Percentiles rank a stretch among this genome's conserved stretches.
Conservation (phyloP, 2,329 filamentous ascomycete genomes). For the Scedosporium minutisporum region DNA sequence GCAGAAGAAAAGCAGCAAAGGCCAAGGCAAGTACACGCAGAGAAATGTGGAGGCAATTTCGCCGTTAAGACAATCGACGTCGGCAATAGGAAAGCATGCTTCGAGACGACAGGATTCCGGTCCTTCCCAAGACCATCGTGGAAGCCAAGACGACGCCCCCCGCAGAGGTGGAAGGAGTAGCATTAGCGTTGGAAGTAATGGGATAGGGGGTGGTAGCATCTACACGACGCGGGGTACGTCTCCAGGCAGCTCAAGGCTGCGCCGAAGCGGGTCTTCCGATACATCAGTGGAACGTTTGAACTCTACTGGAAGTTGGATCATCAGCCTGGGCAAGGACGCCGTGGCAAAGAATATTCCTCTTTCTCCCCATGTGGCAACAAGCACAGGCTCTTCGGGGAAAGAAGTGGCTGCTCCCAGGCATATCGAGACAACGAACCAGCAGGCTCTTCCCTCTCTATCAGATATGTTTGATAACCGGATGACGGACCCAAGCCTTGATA, state of each 20-base stretch:
- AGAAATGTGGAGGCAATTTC: no score
- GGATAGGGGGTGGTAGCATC: no score
- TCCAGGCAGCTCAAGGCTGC: neutral
- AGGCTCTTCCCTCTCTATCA: constrained; percentile 35
- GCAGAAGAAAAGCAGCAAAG: constrained; percentile 40
- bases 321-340: neutral
- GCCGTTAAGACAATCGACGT: constrained; percentile 1
- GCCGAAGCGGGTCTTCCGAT: neutral
- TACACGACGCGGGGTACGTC: neutral
- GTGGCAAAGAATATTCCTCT: neutral
- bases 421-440: constrained; percentile 4
- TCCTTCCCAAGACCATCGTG: neutral
- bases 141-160: neutral
- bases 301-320: neutral
- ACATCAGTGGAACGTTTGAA: neutral
- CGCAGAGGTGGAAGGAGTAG: neutral
- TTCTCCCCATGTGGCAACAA: neutral
- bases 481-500: neutral
- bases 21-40: constrained; percentile 37
- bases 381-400: neutral
- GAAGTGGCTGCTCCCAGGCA: neutral
- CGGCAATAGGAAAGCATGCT: constrained; percentile 32
- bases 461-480: constrained; percentile 36
- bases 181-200: constrained; percentile 10
- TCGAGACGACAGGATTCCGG: constrained; percentile 28